Evolutionary conservation across 768 basidiomycete species (phyloP), one percentile per base, ranked within the genome.

Genomic region (Termitomyces titanicus): DNA sequence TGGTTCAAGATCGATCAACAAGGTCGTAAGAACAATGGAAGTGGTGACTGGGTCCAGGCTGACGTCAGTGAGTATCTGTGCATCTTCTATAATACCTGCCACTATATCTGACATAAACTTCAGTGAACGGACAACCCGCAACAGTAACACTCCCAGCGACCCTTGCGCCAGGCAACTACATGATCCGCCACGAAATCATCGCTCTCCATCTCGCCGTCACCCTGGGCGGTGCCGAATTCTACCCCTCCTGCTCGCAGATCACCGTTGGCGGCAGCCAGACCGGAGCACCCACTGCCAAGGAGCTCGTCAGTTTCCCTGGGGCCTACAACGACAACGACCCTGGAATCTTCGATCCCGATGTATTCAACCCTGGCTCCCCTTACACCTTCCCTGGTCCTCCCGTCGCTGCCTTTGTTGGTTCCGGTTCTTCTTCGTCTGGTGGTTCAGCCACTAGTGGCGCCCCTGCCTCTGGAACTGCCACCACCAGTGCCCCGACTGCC

Each of bases 151-250:
- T 86, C 45, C 84, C 84, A 1, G 57, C 68, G 18, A 79, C 77
- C 43, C 66, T 92, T 51, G 75, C 81, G 2, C 70, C 85, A 3
- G 90, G 90, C 5, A 81, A 86, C 61, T 92, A 92, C 67, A 74
- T 92, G 55, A 67, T 91, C 64, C 86, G 89, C 1, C 84, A 89
- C 66, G 89, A 92, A 66, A 86, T 92, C 68, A 85, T 92, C 66
- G 85, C 86, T 10, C 80, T 92, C 13, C 90, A 92, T 63, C 76
- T 84, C 44, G 89, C 79, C 6, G 74, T 64, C n/a, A 59, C 63
- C 2, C 10, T 64, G 17, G 83, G 84, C 5, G 87, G 86, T 18
- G 89, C 88, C 0, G 90, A 93, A 70, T 92, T 91, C 70, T 93
- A 93, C 66, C 84, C 87, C 0, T 80, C 81, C 25, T 93, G 90